Base-by-base conservation (phyloP, 179 eudicot species). In the Carnegiea gigantea region DNA sequence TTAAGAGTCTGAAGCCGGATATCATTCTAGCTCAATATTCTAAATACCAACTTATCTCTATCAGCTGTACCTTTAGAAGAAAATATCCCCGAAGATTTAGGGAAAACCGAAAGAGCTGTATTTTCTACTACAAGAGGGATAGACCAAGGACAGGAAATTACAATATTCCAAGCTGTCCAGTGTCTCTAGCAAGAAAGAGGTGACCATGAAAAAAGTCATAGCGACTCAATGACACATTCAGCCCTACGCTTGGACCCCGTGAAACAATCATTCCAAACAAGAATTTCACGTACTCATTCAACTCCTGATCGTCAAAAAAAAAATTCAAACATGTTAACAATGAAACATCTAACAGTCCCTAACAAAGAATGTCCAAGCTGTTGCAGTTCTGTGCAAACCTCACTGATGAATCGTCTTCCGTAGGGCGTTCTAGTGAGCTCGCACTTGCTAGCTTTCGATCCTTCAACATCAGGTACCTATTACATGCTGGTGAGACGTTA, bases 141-240 rank as follows among this genome's bases (percentile, higher is more conserved):
- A 46, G 70, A 67, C 21, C 5, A 79, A 23, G 77, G 11, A 73
- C n/a, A 21, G 54, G 73, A 7, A 87, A 91, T 93, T 91, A 96
- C 99, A 96, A 85, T 82, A 94, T 93, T 73, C 99, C 98, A 83
- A 96, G 98, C 81, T 98, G 89, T 82, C 97, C 95, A 73, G 98
- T 88, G 64, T 88, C 91, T 51, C 84, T 84, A 76, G 98, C 96
- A 80, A 96, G 84, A 87, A 96, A 96, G 75, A 96, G 87, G 81
- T 96, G 99, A 64, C 99, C 98, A 78, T 96, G 99, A 85, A 93
- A 96, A 1, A 96, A 88, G 87, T 94, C 99, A 86, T 86, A 96
- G 83, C 98, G 99, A 82, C 79, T 91, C 80, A 94, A 78, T 46
- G 98, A 91, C 33, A 94, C 94, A 92, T 94, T 81, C 84, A 94